Conservation (phyloP, 495 filamentous ascomycete species). For the Daldinia childiae region DNA sequence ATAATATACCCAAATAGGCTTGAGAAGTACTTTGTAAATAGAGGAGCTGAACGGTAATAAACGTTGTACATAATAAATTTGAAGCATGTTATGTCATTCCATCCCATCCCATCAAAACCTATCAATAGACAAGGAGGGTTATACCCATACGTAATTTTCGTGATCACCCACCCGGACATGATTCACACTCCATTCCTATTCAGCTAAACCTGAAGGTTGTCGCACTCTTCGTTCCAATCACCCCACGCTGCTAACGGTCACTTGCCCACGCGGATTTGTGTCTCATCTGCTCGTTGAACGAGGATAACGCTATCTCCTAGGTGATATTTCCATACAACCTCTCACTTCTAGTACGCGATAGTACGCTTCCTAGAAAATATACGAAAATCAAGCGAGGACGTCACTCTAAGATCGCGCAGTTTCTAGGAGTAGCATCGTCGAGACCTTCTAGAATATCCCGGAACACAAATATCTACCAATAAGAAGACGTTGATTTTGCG, state of each 20-base stretch:
- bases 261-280: constrained; percentile 5
- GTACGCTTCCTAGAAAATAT: not conserved
- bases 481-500: not conserved
- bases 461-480: constrained; percentile 1
- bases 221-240: constrained; percentile 9
- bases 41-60: constrained; percentile 30
- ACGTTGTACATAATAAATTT: constrained; percentile 16
- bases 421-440: not conserved
- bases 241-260: constrained; percentile 10
- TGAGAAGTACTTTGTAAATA: not conserved
- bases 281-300: not conserved
- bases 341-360: not conserved
- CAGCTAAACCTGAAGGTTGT: constrained; percentile 5
- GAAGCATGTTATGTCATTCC: constrained; percentile 17
- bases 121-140: constrained; percentile 3
- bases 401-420: constrained; percentile 16
- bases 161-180: constrained; percentile 7
- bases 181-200: not conserved
- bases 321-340: not conserved
- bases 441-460: constrained; percentile 17
- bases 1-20: not conserved
- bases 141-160: constrained; percentile 9
- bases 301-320: not conserved
- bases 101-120: constrained; percentile 10
- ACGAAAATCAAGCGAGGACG: not conserved